phyloP scores from a whole-genome alignment of 495 filamentous ascomycete species.

The Penicillium steckii region DNA sequence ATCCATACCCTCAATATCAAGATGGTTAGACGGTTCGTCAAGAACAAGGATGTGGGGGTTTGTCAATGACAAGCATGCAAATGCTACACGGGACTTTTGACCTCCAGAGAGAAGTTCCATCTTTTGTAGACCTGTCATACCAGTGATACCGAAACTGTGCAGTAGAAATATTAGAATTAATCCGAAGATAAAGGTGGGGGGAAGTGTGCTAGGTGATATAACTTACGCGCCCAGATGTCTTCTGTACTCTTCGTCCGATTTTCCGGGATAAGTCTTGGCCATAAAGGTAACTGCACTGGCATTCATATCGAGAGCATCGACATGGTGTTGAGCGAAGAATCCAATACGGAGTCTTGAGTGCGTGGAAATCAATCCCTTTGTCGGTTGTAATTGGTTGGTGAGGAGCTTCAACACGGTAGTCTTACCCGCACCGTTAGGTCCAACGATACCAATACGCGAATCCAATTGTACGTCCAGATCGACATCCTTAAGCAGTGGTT shows the following conservation, averaged over 20 bases:
- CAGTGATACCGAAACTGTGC: slow-evolving; percentile 85
- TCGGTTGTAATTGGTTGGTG: slow-evolving; percentile 78
- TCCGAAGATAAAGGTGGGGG: not conserved
- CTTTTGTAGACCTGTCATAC: slow-evolving; percentile 93
- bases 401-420: slow-evolving; percentile 94
- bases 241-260: slow-evolving; percentile 94
- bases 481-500: slow-evolving; percentile 76
- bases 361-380: slow-evolving; percentile 77
- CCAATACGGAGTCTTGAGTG: slow-evolving; percentile 86
- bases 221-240: slow-evolving; percentile 81
- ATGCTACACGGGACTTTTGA: slow-evolving; percentile 97
- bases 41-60: slow-evolving; percentile 98
- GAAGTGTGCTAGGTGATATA: not conserved
- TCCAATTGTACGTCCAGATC: slow-evolving; percentile 97
- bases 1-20: slow-evolving; percentile 99
- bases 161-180: not conserved
- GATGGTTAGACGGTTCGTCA: slow-evolving; percentile 96
- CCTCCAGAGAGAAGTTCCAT: slow-evolving; percentile 94
- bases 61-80: slow-evolving; percentile 86
- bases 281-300: slow-evolving; percentile 91
- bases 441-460: slow-evolving; percentile 96
- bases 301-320: slow-evolving; percentile 91
- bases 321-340: slow-evolving; percentile 98
- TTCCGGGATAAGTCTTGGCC: slow-evolving; percentile 86
- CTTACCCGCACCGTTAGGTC: slow-evolving; percentile 98